Evolutionary conservation across 2,329 filamentous ascomycete species (phyloP).

Genomic region (Cladosporium sp.): DNA sequence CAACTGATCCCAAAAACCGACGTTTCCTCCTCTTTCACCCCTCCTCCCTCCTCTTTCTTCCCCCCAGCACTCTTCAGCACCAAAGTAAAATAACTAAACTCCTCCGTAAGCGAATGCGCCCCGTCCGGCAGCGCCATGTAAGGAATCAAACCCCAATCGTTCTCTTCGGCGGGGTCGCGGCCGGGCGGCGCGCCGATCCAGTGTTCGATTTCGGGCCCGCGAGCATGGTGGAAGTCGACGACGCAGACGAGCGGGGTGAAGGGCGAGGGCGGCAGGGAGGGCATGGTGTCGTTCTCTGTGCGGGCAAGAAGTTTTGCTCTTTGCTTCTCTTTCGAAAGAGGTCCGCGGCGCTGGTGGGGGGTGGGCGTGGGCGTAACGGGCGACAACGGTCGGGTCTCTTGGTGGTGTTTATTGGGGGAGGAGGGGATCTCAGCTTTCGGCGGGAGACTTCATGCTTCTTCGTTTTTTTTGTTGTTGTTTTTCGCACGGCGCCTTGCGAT

Average conservation of each 20-base stretch:
- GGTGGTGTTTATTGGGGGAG: not conserved
- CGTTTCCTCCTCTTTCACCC: slow-evolving; percentile 28
- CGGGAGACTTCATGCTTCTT: slow-evolving; percentile 10
- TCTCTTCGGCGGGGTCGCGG: slow-evolving; percentile 73
- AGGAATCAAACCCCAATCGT: slow-evolving; percentile 85
- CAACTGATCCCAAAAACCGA: slow-evolving; percentile 91
- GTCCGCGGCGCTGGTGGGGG: not conserved
- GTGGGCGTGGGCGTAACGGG: not conserved
- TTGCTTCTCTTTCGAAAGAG: not conserved
- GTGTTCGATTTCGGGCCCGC: slow-evolving; percentile 84
- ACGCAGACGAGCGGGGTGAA: slow-evolving; percentile 48
- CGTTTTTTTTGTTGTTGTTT: too few relatives aligned
- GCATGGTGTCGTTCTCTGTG: not conserved
- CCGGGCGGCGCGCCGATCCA: slow-evolving; percentile 78
- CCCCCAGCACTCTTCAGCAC: slow-evolving; percentile 38
- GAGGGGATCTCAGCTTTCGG: slow-evolving; percentile 8
- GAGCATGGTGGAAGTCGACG: slow-evolving; percentile 51
- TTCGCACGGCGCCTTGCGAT: too few relatives aligned
- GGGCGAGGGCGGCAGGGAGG: slow-evolving; percentile 1
- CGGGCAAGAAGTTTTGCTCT: slow-evolving; percentile 14
- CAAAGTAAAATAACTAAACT: slow-evolving; percentile 98
- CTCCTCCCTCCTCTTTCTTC: slow-evolving; percentile 18
- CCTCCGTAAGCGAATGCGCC: slow-evolving; percentile 88
- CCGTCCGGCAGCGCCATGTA: slow-evolving; percentile 98
- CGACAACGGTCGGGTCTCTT: not conserved